Conservation (phyloP, 306 rosid species). For the Sphenostylis stenocarpa region DNA sequence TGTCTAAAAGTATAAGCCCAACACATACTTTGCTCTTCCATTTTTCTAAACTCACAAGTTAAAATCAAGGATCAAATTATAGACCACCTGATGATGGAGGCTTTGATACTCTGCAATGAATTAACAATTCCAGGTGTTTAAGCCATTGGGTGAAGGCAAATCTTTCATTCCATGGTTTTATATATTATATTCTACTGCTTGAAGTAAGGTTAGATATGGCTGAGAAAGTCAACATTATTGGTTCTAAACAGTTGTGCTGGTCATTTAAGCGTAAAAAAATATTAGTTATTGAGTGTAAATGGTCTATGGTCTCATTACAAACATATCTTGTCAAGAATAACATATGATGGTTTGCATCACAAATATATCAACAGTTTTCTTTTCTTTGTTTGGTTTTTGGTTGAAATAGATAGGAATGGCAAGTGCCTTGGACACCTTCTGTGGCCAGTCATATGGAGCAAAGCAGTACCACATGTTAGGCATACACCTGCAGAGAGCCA, state of each 20-base stretch:
- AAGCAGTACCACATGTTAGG: slow-evolving; percentile 67
- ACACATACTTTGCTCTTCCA: neutral
- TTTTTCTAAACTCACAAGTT: no score
- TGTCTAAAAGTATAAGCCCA: neutral
- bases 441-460: slow-evolving; percentile 80
- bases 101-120: neutral
- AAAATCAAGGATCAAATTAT: neutral
- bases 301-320: neutral
- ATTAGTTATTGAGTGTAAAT: neutral
- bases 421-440: slow-evolving; percentile 71
- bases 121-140: no score
- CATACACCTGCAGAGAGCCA: slow-evolving; percentile 70
- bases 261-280: neutral
- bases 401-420: slow-evolving; percentile 64
- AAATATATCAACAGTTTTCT: neutral
- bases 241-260: neutral
- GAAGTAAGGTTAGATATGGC: neutral
- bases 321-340: neutral
- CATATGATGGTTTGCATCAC: neutral
- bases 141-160: neutral
- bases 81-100: neutral
- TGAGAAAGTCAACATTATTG: neutral
- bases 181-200: neutral
- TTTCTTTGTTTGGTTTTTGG: neutral
- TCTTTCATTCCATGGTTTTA: neutral